phyloP scores from a whole-genome alignment of 2,329 filamentous ascomycete genomes.

The Cordyceps cicadae region DNA sequence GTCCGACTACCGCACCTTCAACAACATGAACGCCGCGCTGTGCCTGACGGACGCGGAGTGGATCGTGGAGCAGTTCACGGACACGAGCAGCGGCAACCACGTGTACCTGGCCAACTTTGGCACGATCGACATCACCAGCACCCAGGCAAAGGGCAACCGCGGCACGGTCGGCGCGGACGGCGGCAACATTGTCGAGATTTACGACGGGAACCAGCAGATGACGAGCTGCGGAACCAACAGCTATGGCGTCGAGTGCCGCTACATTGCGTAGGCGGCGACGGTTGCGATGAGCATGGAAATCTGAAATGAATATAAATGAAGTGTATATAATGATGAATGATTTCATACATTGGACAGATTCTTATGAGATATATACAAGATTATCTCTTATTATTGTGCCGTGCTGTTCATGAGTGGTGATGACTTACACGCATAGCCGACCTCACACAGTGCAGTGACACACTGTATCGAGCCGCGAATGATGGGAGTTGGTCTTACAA shows the following conservation, averaged over 20 bases:
- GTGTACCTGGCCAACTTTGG: conserved; percentile 11
- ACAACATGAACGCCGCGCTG: conserved; percentile 21
- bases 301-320: neutral
- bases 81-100: conserved; percentile 16
- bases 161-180: conserved; percentile 16
- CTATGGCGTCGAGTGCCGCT: neutral
- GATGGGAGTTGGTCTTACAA: too few species aligned
- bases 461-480: too few species aligned
- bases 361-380: neutral
- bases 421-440: neutral
- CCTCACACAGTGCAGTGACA: too few species aligned
- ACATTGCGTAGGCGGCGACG: neutral
- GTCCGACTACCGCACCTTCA: conserved; percentile 40
- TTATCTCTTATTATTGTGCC: neutral
- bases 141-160: conserved; percentile 15
- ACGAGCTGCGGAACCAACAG: conserved; percentile 2
- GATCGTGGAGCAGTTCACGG: conserved; percentile 39
- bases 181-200: conserved; percentile 1
- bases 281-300: neutral
- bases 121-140: conserved; percentile 8
- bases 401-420: neutral
- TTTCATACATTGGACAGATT: too few species aligned
- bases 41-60: conserved; percentile 49
- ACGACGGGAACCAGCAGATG: neutral
- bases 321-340: neutral